Base-by-base conservation (phyloP, 257 asterid genomes). In the Phtheirospermum japonicum region DNA sequence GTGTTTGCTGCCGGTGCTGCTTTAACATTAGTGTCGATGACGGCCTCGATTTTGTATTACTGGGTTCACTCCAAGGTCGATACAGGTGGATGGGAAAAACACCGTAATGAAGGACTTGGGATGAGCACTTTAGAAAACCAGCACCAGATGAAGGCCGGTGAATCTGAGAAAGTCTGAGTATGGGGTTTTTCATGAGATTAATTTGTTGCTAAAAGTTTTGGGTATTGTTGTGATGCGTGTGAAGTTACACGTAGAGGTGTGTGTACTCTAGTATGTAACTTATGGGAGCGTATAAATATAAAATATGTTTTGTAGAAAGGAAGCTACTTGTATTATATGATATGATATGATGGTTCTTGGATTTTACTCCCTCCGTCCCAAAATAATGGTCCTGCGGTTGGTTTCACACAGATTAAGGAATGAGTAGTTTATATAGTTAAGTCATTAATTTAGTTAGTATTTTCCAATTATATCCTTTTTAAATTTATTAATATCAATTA, bases 1-100 rank as follows among this genome's bases (percentile, higher is more conserved):
- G 96, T 93, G 8, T 93, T 93, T 73, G 99, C 95, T 13, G 96
- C 97, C 4, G 95, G 89, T 7, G 97, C 96, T 26, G 94, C 97
- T 45, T 69, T 93, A 26, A 74, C 88, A 10, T 68, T 93, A 55
- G 11, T 85, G 13, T 77, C 94, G 5, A 77, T 93, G 96, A 50
- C 67, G 0, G 83, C 84, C 33, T 78, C 96, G 33, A 32, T 70
- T 61, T 48, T 70, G 63, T 89, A 93, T 71, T 93, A 93, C 74
- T 83, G 96, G 95, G 52, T 81, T n/a, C 94, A 89, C 65, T 58
- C 87, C 53, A 89, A 80, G 77, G 94, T 95, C 0, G 96, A 89
- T 57, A 92, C 95, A 0, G 99, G 94, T 56, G 96, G 96, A 39
- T 93, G 99, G 97, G 77, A 81, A 70, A 89, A 82, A 80, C 97